Conservation (phyloP, 1,139 yeast species). For the Taiozyma sp. region DNA sequence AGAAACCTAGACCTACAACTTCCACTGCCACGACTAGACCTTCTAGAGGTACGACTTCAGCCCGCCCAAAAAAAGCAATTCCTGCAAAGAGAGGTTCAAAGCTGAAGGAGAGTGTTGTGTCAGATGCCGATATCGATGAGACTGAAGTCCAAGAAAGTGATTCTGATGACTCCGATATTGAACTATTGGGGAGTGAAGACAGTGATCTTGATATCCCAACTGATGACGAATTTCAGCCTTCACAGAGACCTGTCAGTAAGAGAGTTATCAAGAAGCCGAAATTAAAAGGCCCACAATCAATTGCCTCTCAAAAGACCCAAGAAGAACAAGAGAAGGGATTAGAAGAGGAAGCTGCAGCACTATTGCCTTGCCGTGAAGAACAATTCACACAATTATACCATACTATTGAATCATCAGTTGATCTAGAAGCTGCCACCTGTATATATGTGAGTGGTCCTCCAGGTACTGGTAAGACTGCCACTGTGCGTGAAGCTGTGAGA, state of each 20-base stretch:
- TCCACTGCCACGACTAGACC: background rate
- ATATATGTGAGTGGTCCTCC: slow-evolving; percentile 95
- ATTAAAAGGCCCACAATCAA: slow-evolving; percentile 15
- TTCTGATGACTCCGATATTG: slow-evolving; percentile 2
- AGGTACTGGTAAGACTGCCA: slow-evolving; percentile 96
- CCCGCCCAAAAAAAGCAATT: background rate
- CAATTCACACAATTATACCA: slow-evolving; percentile 75
- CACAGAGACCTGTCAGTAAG: background rate
- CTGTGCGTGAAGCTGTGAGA: slow-evolving; percentile 78
- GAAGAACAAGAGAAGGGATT: background rate
- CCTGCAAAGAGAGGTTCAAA: slow-evolving; percentile 2
- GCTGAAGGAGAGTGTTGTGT: slow-evolving; percentile 6
- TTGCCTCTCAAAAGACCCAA: slow-evolving; percentile 1
- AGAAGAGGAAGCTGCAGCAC: slow-evolving; percentile 3
- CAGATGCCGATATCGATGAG: slow-evolving; percentile 1
- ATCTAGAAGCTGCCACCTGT: slow-evolving; percentile 74
- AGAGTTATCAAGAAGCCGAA: slow-evolving; percentile 1
- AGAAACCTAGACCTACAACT: background rate
- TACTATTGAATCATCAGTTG: slow-evolving; percentile 72
- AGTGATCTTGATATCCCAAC: slow-evolving; percentile 6
- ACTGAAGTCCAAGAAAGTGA: slow-evolving; percentile 3
- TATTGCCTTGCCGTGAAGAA: slow-evolving; percentile 81
- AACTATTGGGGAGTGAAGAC: background rate
- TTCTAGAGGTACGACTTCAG: background rate
- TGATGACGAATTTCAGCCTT: slow-evolving; percentile 19